Evolutionary conservation across 2,329 filamentous ascomycete species (phyloP), one percentile per base, ranked within the genome.

Genomic region (Neopestalotiopsis sp.): DNA sequence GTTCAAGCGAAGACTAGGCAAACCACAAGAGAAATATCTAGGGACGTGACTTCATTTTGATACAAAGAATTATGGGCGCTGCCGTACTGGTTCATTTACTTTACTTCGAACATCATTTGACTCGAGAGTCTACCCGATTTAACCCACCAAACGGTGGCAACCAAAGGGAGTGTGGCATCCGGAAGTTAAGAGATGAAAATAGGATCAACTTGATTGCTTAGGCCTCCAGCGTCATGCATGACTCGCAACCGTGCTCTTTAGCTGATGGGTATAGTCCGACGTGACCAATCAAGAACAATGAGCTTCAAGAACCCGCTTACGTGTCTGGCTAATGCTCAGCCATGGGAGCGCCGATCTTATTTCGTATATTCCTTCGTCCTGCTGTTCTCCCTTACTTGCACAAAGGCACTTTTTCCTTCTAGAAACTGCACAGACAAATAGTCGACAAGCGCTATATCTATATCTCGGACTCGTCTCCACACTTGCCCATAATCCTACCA

Each of bases 391-490:
- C 34, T 38, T 38, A 7, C 34, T 28, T 28, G 24, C 34, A 7
- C 34, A 7, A 38, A 7, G 34, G 34, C 34, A 38, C 34, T 2
- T 10, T 38, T 38, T 38, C 2, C 10, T 6, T 38, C 34, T 38
- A 7, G 34, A 10, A 38, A 38, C 34, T 38, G 34, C 10, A 38
- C 34, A 38, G 34, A 38, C 34, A 10, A 38, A 38, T 38, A 38
- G 34, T 56, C 20, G 49, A n/a, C 49, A 13, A 7, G 49, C 6
- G 49, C 49, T 17, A 30, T 28, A 59, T 24, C n/a, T 20, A 59
- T 30, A 30, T 59, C 57, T 59, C 57, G 57, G 57, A 59, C 30
- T 59, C 14, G 57, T 30, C 57, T 10, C 57, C 57, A 59, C 30
- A 59, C 20, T 59, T 28, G 9, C 13, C 24, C 20, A 28, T 14